These are phyloP conservation scores for Coemansia sp. DNA, from an alignment of 192 early-diverging fungal species.

Conservation along the genomic window DNA sequence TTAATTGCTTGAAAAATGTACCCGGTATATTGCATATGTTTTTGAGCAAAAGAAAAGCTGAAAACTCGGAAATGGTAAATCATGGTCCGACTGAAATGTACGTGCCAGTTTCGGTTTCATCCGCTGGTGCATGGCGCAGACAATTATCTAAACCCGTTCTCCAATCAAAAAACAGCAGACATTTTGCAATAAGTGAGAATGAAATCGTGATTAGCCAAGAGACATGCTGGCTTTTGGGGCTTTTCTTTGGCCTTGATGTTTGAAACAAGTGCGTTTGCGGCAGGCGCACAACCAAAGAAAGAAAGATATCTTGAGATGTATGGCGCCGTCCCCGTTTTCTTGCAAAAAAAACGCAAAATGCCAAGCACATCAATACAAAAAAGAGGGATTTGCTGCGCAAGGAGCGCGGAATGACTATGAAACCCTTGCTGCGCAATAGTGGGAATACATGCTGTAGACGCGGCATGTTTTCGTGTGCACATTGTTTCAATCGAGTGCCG, in stretches of 20 bases:
- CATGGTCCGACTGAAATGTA: background rate
- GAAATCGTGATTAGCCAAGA: background rate
- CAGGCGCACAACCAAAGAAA: background rate
- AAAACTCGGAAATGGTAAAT: background rate
- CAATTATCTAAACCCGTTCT: background rate
- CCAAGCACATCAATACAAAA: background rate
- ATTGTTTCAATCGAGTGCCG: background rate
- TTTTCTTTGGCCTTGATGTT: background rate
- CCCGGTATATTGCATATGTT: background rate
- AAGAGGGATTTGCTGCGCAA: background rate
- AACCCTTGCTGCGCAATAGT: background rate
- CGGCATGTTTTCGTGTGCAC: background rate
- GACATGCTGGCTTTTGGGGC: background rate
- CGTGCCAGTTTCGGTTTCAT: background rate
- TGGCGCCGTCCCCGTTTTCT: background rate
- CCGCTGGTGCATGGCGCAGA: background rate
- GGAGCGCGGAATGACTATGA: background rate
- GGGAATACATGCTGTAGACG: background rate
- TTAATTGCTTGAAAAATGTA: background rate
- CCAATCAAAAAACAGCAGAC: background rate
- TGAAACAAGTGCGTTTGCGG: background rate
- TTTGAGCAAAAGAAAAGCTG: conserved; percentile 1
- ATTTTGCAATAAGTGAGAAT: background rate
- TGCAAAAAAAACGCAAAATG: background rate
- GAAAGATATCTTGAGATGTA: background rate